Conservation (phyloP, 306 rosid species). For the Astragalus membranaceus region DNA sequence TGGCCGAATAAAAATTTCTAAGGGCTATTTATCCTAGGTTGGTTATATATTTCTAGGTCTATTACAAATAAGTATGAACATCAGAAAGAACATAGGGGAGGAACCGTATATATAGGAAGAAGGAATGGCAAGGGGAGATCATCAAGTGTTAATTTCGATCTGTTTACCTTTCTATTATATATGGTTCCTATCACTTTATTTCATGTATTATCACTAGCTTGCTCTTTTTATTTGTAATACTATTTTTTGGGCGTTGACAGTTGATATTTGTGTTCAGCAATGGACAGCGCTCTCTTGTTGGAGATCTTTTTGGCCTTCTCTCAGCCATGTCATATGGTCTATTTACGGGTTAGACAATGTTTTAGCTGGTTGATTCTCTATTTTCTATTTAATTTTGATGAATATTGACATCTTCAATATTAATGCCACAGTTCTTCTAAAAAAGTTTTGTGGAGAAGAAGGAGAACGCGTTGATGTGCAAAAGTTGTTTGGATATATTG, state of each 20-base stretch:
- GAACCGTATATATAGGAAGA: no score
- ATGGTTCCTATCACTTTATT: neutral
- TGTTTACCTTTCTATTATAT: no score
- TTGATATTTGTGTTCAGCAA: constrained; percentile 59
- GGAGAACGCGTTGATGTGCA: constrained; percentile 88
- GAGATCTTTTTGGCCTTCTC: constrained; percentile 91
- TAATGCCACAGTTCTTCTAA: constrained; percentile 66
- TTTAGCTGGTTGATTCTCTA: neutral
- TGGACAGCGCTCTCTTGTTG: constrained; percentile 67
- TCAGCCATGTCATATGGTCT: constrained; percentile 90
- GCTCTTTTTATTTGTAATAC: constrained; percentile 33
- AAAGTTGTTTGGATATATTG: constrained; percentile 96
- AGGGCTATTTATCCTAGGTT: neutral
- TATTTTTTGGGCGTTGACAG: constrained; percentile 37
- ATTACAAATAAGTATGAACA: neutral
- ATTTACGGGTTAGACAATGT: constrained; percentile 61
- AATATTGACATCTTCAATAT: neutral
- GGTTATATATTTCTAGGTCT: neutral
- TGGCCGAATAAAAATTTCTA: neutral
- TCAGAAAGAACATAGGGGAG: no score
- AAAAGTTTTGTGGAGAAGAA: constrained; percentile 82
- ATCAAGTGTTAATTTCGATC: no score
- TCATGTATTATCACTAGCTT: constrained; percentile 21
- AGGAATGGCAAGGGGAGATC: no score
- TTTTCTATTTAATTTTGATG: constrained; percentile 1